A percentile compares a stretch with the other conserved stretches of the same genome.
phyloP scores from a whole-genome alignment of 2,329 filamentous ascomycete genomes.

The Cladosporium sphaerospermum region DNA sequence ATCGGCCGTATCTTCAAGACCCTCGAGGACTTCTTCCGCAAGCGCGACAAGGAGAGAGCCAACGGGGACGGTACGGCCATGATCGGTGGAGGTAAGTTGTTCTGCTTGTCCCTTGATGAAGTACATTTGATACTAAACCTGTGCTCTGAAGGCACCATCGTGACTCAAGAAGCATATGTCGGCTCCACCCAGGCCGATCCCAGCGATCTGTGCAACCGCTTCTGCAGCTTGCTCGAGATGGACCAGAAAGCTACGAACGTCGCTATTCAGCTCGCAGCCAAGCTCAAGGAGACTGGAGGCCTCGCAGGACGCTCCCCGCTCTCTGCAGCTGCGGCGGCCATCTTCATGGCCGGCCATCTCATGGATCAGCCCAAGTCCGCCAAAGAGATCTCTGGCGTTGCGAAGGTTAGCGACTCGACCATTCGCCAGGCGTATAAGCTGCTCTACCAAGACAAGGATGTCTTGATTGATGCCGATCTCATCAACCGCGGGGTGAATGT shows the following conservation, averaged over 20 bases:
- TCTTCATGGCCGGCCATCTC: conserved; percentile 89
- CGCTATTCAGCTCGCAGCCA: conserved; percentile 69
- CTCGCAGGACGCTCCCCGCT: conserved; percentile 89
- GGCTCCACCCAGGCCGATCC: conserved; percentile 27
- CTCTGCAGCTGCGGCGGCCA: conserved; percentile 89
- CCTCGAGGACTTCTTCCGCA: conserved; percentile 79
- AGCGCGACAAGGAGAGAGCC: conserved; percentile 52
- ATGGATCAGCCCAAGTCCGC: conserved; percentile 71
- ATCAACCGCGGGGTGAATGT: conserved; percentile 65
- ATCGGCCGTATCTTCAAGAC: conserved; percentile 93
- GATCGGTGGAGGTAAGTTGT: conserved; percentile 44
- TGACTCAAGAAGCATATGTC: conserved; percentile 24
- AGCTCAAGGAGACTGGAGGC: conserved; percentile 69
- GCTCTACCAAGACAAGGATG: conserved; percentile 67
- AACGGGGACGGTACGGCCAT: conserved; percentile 18
- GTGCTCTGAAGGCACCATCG: conserved; percentile 21
- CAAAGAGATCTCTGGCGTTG: conserved; percentile 79
- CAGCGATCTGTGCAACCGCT: conserved; percentile 68
- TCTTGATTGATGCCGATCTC: conserved; percentile 70
- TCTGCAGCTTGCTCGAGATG: conserved; percentile 75
- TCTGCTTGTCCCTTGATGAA: conserved; percentile 11
- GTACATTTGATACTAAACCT: conserved; percentile 15
- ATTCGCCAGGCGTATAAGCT: conserved; percentile 94
- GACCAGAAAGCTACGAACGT: conserved; percentile 73
- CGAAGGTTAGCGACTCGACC: conserved; percentile 90